Conservation (phyloP, 805 yeast genomes). For the Barnettozyma sp. region DNA sequence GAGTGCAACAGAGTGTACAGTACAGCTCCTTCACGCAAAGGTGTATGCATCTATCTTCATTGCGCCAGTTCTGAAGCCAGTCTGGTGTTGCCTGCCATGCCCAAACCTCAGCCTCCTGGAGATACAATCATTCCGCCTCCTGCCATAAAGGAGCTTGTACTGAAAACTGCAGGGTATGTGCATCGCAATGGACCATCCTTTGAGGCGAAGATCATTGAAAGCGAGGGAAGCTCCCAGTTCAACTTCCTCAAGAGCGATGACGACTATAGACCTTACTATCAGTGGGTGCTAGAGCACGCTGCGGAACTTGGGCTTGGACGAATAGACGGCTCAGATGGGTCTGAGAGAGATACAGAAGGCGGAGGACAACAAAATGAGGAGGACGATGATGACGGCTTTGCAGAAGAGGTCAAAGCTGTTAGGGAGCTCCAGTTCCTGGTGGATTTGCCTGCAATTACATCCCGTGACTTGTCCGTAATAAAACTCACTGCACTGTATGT, state of each 20-base stretch:
- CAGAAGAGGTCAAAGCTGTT: conserved; percentile 4
- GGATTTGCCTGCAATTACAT: conserved; percentile 37
- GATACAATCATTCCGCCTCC: conserved; percentile 50
- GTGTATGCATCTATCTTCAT: no score
- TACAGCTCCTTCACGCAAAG: no score
- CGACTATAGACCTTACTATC: conserved; percentile 53
- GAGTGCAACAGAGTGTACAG: no score
- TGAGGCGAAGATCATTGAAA: conserved; percentile 46
- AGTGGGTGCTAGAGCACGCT: conserved; percentile 34
- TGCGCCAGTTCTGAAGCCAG: no score
- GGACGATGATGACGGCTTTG: conserved; percentile 1
- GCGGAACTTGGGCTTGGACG: conserved; percentile 14
- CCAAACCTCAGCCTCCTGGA: conserved; percentile 29
- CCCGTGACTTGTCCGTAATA: conserved; percentile 59
- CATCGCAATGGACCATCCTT: conserved; percentile 59
- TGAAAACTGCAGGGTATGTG: conserved; percentile 68
- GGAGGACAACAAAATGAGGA: conserved; percentile 20
- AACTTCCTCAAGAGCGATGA: conserved; percentile 52
- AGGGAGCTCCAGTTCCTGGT: conserved; percentile 12
- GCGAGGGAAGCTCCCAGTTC: conserved; percentile 49
- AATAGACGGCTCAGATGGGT: no score
- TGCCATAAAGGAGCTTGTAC: conserved; percentile 44
- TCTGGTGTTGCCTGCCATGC: background rate
- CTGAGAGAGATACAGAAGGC: no score
- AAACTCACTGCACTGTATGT: conserved; percentile 66